Conservation (phyloP, 805 yeast species). For the Tetrapisispora phaffii region DNA sequence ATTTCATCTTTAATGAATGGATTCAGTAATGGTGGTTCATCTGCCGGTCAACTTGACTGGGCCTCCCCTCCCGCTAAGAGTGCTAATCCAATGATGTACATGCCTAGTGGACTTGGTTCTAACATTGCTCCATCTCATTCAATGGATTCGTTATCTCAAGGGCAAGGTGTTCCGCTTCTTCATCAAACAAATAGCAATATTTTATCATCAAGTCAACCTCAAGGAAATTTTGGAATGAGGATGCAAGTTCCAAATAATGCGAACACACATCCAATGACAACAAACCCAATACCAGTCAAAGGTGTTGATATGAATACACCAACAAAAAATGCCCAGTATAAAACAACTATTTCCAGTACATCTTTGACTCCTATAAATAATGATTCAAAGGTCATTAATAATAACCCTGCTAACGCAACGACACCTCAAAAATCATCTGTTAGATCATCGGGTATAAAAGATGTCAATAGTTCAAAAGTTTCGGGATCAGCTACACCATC, state of each 20-base stretch:
- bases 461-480: not conserved
- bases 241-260: not conserved
- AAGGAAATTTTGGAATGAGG: not conserved
- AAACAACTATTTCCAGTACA: not conserved
- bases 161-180: not conserved
- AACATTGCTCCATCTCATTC: conserved; percentile 2
- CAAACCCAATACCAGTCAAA: not conserved
- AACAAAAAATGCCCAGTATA: not conserved
- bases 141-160: conserved; percentile 3
- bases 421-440: conserved; percentile 31
- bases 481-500: conserved; percentile 1
- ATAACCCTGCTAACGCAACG: conserved; percentile 35
- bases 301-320: not conserved
- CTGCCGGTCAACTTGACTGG: conserved; percentile 28
- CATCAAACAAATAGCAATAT: not conserved
- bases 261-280: not conserved
- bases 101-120: not conserved
- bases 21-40: conserved; percentile 17
- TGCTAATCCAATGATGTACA: conserved; percentile 12
- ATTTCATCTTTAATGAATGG: conserved; percentile 22
- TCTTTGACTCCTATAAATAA: not conserved
- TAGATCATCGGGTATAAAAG: not conserved
- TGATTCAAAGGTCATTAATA: not conserved
- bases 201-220: not conserved
- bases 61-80: conserved; percentile 10